phyloP scores from a whole-genome alignment of 805 yeast genomes.

The Clavispora fructus region DNA sequence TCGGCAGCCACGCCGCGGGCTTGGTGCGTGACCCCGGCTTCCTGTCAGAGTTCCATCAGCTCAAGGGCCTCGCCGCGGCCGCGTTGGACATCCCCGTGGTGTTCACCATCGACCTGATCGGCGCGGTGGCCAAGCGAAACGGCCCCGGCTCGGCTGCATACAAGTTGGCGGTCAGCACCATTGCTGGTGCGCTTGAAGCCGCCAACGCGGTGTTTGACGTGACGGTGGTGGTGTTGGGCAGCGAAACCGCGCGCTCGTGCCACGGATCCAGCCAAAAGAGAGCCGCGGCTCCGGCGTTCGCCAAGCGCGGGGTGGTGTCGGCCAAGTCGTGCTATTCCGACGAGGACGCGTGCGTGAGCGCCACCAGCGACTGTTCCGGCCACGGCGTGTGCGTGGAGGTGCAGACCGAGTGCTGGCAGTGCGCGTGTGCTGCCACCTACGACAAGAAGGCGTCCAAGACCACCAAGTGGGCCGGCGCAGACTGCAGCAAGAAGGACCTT shows the following conservation, averaged over 20 bases:
- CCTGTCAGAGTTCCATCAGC: background rate
- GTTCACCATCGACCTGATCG: background rate
- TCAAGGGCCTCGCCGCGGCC: background rate
- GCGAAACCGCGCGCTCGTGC: conserved; percentile 10
- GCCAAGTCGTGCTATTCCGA: conserved; percentile 32
- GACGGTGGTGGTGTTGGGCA: conserved; percentile 15
- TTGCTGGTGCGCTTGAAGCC: conserved; percentile 17
- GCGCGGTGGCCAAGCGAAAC: conserved; percentile 14
- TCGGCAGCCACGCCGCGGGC: background rate
- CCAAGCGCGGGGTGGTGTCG: conserved; percentile 12
- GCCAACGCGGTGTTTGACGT: conserved; percentile 16
- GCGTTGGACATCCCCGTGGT: background rate
- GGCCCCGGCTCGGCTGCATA: conserved; percentile 41
- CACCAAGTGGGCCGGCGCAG: conserved; percentile 50
- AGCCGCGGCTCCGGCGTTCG: conserved; percentile 9
- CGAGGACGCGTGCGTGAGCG: conserved; percentile 42
- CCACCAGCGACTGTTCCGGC: conserved; percentile 46
- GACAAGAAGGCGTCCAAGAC: conserved; percentile 40
- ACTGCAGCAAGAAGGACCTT: conserved; percentile 66
- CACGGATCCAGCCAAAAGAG: conserved; percentile 15
- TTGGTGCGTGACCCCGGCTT: background rate
- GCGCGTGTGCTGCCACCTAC: conserved; percentile 44
- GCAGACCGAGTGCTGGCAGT: conserved; percentile 41
- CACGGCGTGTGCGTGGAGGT: conserved; percentile 48
- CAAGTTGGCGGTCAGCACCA: conserved; percentile 29